phyloP scores from a whole-genome alignment of 1,284 basidiomycete genomes.

The Cystobasidium sp. region DNA sequence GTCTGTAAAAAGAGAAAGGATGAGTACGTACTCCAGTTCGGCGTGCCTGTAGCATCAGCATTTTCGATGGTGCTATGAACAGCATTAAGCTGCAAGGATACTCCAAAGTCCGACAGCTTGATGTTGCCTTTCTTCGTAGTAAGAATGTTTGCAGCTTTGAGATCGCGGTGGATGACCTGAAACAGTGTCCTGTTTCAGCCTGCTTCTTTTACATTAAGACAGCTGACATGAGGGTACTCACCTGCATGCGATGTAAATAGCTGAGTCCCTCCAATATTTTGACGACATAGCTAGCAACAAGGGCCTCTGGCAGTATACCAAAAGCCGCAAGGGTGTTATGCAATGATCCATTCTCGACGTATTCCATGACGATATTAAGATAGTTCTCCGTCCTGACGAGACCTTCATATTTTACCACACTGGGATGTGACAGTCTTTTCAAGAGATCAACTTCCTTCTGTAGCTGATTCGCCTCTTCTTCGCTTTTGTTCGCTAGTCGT shows the following conservation, averaged over 20 bases:
- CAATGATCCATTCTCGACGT: slow-evolving; percentile 90
- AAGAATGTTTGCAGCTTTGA: slow-evolving; percentile 65
- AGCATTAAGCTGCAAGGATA: slow-evolving; percentile 61
- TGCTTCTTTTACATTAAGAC: slow-evolving; percentile 52
- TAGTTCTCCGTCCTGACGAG: slow-evolving; percentile 86
- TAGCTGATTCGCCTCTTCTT: slow-evolving; percentile 75
- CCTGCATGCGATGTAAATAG: slow-evolving; percentile 73
- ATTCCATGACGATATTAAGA: slow-evolving; percentile 88
- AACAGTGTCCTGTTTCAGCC: not conserved
- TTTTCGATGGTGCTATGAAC: slow-evolving; percentile 52
- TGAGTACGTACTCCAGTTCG: slow-evolving; percentile 77
- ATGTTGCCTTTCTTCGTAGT: slow-evolving; percentile 71
- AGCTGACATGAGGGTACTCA: slow-evolving; percentile 55
- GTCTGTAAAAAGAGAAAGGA: not conserved
- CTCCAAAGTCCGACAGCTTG: slow-evolving; percentile 67
- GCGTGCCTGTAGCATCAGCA: slow-evolving; percentile 78
- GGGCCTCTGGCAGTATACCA: slow-evolving; percentile 83
- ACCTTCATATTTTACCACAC: slow-evolving; percentile 94
- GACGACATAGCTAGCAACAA: slow-evolving; percentile 86
- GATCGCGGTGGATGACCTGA: slow-evolving; percentile 62
- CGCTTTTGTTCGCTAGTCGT: slow-evolving; percentile 80
- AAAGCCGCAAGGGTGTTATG: slow-evolving; percentile 88
- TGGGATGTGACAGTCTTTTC: slow-evolving; percentile 83
- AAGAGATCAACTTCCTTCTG: slow-evolving; percentile 90
- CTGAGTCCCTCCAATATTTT: slow-evolving; percentile 91